Evolutionary conservation across 2,329 filamentous ascomycete genomes (phyloP).

Genomic region (Dothistroma pini): DNA sequence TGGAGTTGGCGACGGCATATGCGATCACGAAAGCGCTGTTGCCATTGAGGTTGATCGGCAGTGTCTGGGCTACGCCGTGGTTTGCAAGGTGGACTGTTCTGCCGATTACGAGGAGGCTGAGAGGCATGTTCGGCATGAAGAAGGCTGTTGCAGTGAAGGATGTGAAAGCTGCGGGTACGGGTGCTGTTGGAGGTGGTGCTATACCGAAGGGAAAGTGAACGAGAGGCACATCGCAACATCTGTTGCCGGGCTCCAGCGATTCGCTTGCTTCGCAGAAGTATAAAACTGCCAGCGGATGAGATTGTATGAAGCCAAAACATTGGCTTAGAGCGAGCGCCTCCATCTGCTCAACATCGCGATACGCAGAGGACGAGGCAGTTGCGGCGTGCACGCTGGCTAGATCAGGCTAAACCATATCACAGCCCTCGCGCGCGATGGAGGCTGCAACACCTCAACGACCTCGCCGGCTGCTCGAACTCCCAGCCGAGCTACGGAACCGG

Average conservation of each 20-base stretch:
- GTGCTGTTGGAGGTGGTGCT: constrained; percentile 34
- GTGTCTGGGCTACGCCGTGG: constrained; percentile 88
- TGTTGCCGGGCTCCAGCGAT: no score
- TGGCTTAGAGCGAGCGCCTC: no score
- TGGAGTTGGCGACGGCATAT: constrained; percentile 80
- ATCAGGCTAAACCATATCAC: no score
- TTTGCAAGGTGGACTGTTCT: constrained; percentile 68
- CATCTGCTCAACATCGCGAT: no score
- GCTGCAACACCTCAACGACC: background rate
- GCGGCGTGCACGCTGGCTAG: no score
- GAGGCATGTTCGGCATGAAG: constrained; percentile 37
- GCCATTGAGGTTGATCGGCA: constrained; percentile 69
- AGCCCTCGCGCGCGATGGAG: background rate
- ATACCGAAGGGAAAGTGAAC: constrained; percentile 25
- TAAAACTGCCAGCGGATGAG: no score
- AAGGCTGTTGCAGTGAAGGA: constrained; percentile 10
- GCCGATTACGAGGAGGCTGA: constrained; percentile 43
- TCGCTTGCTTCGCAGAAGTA: no score
- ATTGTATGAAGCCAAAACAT: no score
- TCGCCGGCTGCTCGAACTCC: background rate
- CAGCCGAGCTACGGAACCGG: background rate
- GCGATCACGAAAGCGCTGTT: constrained; percentile 83
- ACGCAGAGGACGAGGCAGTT: no score
- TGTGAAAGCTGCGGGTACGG: constrained; percentile 32
- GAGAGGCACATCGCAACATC: background rate